These are phyloP conservation scores for Aquilaria malaccensis DNA, from an alignment of 345 rosid species.

Conservation along the genomic window DNA sequence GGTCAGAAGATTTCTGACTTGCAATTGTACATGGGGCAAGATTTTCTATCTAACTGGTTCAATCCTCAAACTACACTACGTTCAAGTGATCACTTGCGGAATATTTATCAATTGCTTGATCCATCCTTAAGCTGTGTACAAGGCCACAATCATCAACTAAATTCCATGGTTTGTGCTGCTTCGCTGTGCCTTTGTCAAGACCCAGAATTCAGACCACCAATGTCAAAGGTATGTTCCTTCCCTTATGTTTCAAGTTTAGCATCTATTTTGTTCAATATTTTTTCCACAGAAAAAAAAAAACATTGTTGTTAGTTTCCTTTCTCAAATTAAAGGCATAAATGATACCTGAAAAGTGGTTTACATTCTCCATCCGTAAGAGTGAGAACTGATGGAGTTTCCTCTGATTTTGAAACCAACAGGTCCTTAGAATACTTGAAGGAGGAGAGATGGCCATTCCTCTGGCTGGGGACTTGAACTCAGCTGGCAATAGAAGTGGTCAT, in stretches of 20 bases:
- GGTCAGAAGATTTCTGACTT: slow-evolving; percentile 41
- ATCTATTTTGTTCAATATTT: not conserved
- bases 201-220: slow-evolving; percentile 12
- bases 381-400: not conserved
- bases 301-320: not conserved
- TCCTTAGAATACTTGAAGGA: slow-evolving; percentile 49
- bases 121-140: slow-evolving; percentile 5
- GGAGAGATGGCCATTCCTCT: slow-evolving; percentile 35
- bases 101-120: slow-evolving; percentile 11
- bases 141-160: slow-evolving; percentile 7
- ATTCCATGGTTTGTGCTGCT: slow-evolving; percentile 12
- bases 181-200: slow-evolving; percentile 10
- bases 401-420: slow-evolving; percentile 4
- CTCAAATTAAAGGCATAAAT: not conserved
- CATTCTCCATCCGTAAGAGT: not conserved
- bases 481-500: slow-evolving; percentile 59
- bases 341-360: no score
- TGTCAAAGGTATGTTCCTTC: slow-evolving; percentile 14
- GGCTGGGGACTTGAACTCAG: slow-evolving; percentile 39
- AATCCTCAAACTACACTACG: slow-evolving; percentile 30
- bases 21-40: slow-evolving; percentile 29
- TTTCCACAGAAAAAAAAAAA: no score
- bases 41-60: slow-evolving; percentile 40
- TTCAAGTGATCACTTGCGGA: slow-evolving; percentile 23
- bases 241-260: not conserved